Conservation (phyloP, 805 yeast species). For the Grigorovia yakushimaensis region DNA sequence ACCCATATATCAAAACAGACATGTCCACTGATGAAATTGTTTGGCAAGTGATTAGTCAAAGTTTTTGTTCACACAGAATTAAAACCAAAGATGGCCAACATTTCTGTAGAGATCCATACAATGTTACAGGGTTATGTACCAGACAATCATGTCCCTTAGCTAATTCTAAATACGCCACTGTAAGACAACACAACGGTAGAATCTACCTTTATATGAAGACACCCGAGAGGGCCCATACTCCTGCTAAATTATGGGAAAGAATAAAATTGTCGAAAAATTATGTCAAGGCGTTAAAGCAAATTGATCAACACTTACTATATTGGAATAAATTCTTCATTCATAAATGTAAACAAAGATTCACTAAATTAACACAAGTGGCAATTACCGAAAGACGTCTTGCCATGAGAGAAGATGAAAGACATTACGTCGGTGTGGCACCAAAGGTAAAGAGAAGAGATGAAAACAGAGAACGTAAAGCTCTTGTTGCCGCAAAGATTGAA, state of each 20-base stretch:
- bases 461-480: conserved; percentile 90
- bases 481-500: conserved; percentile 93
- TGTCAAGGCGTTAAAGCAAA: conserved; percentile 75
- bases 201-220: conserved; percentile 89
- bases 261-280: conserved; percentile 84
- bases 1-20: too few species aligned
- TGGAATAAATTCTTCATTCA: conserved; percentile 90
- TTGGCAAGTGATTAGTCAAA: conserved; percentile 95
- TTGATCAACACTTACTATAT: conserved; percentile 77
- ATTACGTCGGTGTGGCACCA: conserved; percentile 83
- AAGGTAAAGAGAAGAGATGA: conserved; percentile 93
- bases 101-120: conserved; percentile 93
- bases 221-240: conserved; percentile 95
- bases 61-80: conserved; percentile 90
- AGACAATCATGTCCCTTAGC: conserved; percentile 96
- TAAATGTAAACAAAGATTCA: conserved; percentile 92
- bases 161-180: conserved; percentile 83
- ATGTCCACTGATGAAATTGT: conserved; percentile 67
- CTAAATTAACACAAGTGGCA: conserved; percentile 90
- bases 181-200: conserved; percentile 69
- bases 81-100: conserved; percentile 82
- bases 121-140: conserved; percentile 87
- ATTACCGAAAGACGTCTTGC: conserved; percentile 92
- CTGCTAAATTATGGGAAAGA: conserved; percentile 90
- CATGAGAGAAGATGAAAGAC: conserved; percentile 82